phyloP scores from a whole-genome alignment of 225 moss, liverwort and hornwort species.

The Climacium dendroides region DNA sequence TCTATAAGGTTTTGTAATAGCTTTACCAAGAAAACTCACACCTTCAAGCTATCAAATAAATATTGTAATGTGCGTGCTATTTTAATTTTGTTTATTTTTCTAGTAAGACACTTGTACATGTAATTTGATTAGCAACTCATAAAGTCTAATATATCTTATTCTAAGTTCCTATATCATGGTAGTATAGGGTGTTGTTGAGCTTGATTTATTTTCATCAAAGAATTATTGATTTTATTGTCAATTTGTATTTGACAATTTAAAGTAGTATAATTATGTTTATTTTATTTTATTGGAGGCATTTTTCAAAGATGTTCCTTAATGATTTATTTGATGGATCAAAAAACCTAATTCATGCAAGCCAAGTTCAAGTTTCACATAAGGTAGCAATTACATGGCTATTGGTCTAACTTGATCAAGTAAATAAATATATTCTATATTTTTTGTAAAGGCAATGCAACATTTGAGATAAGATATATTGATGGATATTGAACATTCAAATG shows the following conservation, averaged over 20 bases:
- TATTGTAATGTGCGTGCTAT: background rate
- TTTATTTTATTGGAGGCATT: background rate
- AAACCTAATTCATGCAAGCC: background rate
- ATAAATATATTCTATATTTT: background rate
- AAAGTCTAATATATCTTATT: background rate
- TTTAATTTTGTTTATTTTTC: background rate
- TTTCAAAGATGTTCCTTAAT: background rate
- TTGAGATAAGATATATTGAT: too few relatives aligned
- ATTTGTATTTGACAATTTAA: background rate
- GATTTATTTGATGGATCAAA: background rate
- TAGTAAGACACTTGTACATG: background rate
- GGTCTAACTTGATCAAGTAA: too few relatives aligned
- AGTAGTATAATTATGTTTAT: too few relatives aligned
- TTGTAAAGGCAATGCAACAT: background rate
- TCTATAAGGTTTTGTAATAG: background rate
- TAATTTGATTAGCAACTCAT: background rate
- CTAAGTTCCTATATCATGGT: too few relatives aligned
- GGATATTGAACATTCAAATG: background rate
- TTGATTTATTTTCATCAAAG: background rate
- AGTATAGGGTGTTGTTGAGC: fast-evolving
- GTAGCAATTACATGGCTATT: background rate
- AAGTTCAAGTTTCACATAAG: background rate
- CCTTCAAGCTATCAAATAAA: background rate
- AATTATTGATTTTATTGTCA: too few relatives aligned
- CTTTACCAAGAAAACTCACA: background rate